Conservation (phyloP, 1,139 yeast genomes). For the Pneumocystis jirovecii region DNA sequence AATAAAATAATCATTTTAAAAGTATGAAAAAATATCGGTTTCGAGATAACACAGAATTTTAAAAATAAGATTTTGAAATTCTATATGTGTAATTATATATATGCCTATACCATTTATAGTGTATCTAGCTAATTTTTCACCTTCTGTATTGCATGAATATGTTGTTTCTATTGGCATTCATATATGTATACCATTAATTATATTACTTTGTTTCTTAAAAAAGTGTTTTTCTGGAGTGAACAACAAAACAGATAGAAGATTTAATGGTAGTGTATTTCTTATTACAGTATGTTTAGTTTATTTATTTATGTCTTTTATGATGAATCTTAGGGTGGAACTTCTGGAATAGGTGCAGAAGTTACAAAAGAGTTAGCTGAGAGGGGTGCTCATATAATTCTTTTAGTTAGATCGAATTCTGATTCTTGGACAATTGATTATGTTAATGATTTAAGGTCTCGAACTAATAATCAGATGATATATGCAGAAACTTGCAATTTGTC, state of each 20-base stretch:
- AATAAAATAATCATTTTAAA: neutral
- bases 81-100: neutral
- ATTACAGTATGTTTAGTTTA: neutral
- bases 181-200: neutral
- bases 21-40: neutral
- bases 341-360: conserved; percentile 72
- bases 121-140: neutral
- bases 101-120: conserved; percentile 1
- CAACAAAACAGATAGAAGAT: neutral
- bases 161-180: neutral
- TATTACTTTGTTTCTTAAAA: neutral
- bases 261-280: neutral
- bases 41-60: neutral
- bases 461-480: conserved; percentile 60
- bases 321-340: conserved; percentile 52
- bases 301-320: neutral
- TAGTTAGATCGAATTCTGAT: conserved; percentile 49
- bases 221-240: neutral
- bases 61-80: neutral
- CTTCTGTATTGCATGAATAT: neutral
- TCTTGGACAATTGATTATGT: conserved; percentile 69
- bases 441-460: conserved; percentile 54
- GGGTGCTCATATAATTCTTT: conserved; percentile 77
- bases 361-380: conserved; percentile 56
- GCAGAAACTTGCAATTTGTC: conserved; percentile 78